These are phyloP conservation scores for Forsythia suspensa DNA, from an alignment of 257 asterid species.

Conservation along the genomic window DNA sequence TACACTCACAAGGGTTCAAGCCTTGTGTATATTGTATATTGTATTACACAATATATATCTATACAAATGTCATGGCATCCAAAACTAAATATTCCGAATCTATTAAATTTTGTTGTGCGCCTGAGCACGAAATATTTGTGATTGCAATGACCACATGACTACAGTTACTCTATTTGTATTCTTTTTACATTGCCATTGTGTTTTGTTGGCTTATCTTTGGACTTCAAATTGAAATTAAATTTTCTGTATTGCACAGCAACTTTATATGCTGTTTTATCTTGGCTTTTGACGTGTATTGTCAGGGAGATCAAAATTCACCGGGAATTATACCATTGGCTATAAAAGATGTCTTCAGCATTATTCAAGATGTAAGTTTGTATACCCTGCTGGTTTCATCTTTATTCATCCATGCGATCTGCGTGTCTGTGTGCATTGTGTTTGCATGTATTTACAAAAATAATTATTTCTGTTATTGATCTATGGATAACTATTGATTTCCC, in stretches of 20 bases:
- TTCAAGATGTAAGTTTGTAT: constrained; percentile 82
- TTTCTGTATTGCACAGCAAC: not conserved
- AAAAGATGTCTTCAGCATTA: constrained; percentile 96
- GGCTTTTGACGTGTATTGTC: constrained; percentile 26
- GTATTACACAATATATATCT: not conserved
- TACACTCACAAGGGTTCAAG: not conserved
- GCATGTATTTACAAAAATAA: no score
- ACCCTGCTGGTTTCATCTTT: not conserved
- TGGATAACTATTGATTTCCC: constrained; percentile 31
- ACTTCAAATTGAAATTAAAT: not conserved
- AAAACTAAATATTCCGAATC: constrained; percentile 11
- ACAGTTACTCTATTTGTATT: not conserved
- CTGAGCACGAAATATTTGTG: constrained; percentile 20
- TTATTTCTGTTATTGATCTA: constrained; percentile 18
- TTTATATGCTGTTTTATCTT: constrained; percentile 27
- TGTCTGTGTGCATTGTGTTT: no score
- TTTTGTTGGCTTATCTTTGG: constrained; percentile 7
- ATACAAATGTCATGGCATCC: constrained; percentile 16
- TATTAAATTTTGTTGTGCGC: constrained; percentile 5
- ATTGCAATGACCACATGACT: constrained; percentile 4
- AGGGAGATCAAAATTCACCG: constrained; percentile 94
- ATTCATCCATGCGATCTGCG: no score
- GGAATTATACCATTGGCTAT: constrained; percentile 97
- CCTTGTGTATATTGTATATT: constrained; percentile 3
- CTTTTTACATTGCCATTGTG: constrained; percentile 9